Conservation (phyloP, 345 rosid genomes). For the Moringa oleifera region DNA sequence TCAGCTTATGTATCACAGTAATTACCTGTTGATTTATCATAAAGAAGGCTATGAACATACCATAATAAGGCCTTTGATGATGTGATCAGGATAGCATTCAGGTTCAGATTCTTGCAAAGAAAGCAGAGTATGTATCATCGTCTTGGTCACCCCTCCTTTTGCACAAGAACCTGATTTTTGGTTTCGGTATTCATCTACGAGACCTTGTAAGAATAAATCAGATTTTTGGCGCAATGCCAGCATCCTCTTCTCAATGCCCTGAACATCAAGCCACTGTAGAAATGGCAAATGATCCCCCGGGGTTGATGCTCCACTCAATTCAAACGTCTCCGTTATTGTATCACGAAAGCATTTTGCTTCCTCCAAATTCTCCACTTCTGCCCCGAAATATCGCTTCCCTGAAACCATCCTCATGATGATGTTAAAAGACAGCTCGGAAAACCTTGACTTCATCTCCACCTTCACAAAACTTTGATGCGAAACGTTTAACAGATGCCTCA, state of each 20-base stretch:
- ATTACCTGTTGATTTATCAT: too few relatives aligned
- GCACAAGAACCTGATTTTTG: slow-evolving; percentile 14
- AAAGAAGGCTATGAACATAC: slow-evolving; percentile 11
- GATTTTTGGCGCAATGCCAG: slow-evolving; percentile 31
- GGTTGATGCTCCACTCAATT: slow-evolving; percentile 27
- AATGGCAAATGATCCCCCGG: slow-evolving; percentile 48
- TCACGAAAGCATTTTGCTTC: slow-evolving; percentile 35
- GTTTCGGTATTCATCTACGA: slow-evolving; percentile 30
- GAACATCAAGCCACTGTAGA: slow-evolving; percentile 37
- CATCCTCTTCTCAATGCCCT: slow-evolving; percentile 40
- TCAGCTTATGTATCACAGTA: too few relatives aligned
- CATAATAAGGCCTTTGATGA: slow-evolving; percentile 43
- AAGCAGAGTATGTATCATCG: slow-evolving; percentile 45
- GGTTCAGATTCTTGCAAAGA: slow-evolving; percentile 45
- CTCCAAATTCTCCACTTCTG: slow-evolving; percentile 23
- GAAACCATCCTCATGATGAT: slow-evolving; percentile 43
- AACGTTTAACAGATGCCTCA: too few relatives aligned
- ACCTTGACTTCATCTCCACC: slow-evolving; percentile 30
- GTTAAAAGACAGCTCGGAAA: slow-evolving; percentile 38
- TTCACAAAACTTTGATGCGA: not conserved
- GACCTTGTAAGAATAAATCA: slow-evolving; percentile 32
- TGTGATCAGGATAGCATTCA: slow-evolving; percentile 34
- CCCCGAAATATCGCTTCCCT: slow-evolving; percentile 37
- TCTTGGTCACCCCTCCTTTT: slow-evolving; percentile 13
- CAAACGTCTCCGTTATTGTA: slow-evolving; percentile 27